Evolutionary conservation across 2,329 filamentous ascomycete genomes (phyloP).

Genomic region (Emergomyces pasteurianus): DNA sequence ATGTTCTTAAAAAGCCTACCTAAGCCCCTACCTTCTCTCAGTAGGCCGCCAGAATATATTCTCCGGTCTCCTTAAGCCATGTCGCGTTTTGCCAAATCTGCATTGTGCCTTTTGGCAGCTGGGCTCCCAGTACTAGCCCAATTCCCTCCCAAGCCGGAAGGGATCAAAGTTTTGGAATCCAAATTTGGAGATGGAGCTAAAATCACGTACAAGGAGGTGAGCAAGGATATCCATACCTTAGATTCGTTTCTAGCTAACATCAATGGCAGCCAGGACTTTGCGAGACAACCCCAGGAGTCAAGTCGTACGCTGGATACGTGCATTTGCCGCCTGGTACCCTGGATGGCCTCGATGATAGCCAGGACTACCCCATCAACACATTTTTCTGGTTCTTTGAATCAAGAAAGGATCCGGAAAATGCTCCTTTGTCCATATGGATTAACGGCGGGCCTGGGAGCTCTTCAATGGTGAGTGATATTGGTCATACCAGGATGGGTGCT

Average conservation of each 20-base stretch:
- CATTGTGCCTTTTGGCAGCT: neutral
- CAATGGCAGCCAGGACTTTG: constrained; percentile 36
- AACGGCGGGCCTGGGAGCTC: constrained; percentile 38
- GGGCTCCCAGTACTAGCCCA: constrained; percentile 7
- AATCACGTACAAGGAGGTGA: constrained; percentile 45
- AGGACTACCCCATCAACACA: constrained; percentile 10
- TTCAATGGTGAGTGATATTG: constrained; percentile 23
- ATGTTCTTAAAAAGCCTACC: neutral
- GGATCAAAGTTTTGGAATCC: constrained; percentile 27
- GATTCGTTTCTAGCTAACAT: neutral
- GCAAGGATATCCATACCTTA: neutral
- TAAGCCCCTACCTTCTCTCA: no score
- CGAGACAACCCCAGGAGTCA: constrained; percentile 45
- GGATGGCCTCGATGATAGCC: constrained; percentile 7
- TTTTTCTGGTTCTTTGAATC: constrained; percentile 39
- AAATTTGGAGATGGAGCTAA: constrained; percentile 31
- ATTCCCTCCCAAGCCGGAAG: constrained; percentile 25
- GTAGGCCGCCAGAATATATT: neutral
- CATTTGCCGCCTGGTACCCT: constrained; percentile 10
- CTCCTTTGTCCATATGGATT: constrained; percentile 35
- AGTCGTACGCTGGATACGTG: constrained; percentile 16
- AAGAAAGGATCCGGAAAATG: constrained; percentile 32
- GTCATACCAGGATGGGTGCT: no score
- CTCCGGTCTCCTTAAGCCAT: neutral
- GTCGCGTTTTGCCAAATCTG: neutral